phyloP scores from a whole-genome alignment of 176 grass and related monocot genomes.

The Areca catechu region DNA sequence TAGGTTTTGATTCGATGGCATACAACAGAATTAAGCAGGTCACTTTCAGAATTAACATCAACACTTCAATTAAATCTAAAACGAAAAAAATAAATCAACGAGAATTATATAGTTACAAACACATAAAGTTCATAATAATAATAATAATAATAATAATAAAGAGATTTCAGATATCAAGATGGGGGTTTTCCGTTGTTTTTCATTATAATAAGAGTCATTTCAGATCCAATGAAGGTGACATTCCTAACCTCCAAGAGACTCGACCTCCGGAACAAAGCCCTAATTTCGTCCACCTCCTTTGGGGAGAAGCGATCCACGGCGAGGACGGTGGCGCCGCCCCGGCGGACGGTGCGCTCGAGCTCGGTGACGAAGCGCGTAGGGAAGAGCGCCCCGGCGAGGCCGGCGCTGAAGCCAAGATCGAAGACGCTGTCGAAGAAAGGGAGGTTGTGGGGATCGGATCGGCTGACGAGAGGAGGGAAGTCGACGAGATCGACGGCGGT shows the following conservation, averaged over 20 bases:
- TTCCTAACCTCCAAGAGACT: conserved; percentile 39
- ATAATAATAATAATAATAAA: conserved; percentile 2
- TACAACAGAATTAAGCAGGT: too few species aligned
- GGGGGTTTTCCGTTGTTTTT: conserved; percentile 37
- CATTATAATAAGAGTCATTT: conserved; percentile 35
- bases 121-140: conserved; percentile 1
- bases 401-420: conserved; percentile 39
- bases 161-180: conserved; percentile 10
- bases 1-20: too few species aligned
- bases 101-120: too few species aligned
- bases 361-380: conserved; percentile 50
- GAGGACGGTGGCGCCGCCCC: conserved; percentile 40
- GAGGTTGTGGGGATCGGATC: conserved; percentile 58
- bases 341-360: conserved; percentile 48
- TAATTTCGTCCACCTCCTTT: conserved; percentile 17
- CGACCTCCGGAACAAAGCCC: conserved; percentile 41
- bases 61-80: too few species aligned
- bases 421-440: conserved; percentile 66
- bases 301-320: conserved; percentile 17
- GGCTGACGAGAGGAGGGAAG: conserved; percentile 50
- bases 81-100: too few species aligned
- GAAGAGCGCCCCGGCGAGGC: conserved; percentile 48
- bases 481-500: conserved; percentile 72
- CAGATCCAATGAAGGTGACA: conserved; percentile 32
- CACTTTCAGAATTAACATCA: too few species aligned